Evolutionary conservation across 2,329 filamentous ascomycete genomes (phyloP).

Genomic region (Paecilomyces fulvus): DNA sequence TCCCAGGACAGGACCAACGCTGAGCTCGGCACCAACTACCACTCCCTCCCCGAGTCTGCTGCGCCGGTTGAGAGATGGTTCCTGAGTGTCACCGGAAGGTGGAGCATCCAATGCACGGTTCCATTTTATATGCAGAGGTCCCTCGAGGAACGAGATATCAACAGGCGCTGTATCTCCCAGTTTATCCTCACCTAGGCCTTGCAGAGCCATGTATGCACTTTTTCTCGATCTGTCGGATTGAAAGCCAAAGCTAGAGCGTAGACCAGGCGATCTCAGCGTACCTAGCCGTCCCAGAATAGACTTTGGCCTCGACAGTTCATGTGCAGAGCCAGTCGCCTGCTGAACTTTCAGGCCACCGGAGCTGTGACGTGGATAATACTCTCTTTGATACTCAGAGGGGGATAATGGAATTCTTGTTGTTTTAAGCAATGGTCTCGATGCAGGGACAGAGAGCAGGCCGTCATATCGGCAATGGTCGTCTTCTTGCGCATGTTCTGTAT

Average conservation of each 20-base stretch:
- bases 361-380: neutral
- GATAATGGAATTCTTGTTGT: neutral
- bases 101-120: neutral
- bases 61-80: neutral
- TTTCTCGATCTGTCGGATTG: neutral
- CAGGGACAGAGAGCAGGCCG: neutral
- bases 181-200: slow-evolving; percentile 7
- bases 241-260: slow-evolving; percentile 1
- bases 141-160: slow-evolving; percentile 14
- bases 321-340: neutral
- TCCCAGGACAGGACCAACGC: neutral
- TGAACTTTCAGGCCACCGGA: neutral
- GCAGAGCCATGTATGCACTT: slow-evolving; percentile 4
- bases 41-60: neutral
- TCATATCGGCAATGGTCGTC: neutral
- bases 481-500: neutral
- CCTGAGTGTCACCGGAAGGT: neutral
- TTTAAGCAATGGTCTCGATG: neutral
- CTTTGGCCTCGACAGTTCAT: slow-evolving; percentile 2
- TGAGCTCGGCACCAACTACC: neutral
- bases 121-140: slow-evolving; percentile 2
- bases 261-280: slow-evolving; percentile 1
- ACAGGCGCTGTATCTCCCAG: slow-evolving; percentile 5
- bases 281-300: slow-evolving; percentile 3
- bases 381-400: neutral